Conservation (phyloP, 2,329 filamentous ascomycete species). For the Coniochaeta prunicola region DNA sequence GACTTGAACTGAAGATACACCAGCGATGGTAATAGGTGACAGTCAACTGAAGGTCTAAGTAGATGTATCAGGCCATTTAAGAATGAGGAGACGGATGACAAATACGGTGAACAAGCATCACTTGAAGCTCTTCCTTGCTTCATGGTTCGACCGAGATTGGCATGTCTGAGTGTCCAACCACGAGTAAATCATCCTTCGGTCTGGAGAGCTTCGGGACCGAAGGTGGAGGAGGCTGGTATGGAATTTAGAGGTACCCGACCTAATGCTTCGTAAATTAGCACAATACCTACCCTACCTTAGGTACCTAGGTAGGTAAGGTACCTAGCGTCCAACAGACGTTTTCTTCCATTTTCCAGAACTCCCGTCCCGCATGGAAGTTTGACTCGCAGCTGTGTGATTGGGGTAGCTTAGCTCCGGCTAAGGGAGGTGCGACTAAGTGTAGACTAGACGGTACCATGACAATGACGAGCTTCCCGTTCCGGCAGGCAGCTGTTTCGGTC, state of each 20-base stretch:
- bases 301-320: too few species aligned
- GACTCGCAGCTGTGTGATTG: too few species aligned
- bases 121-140: not conserved
- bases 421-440: not conserved
- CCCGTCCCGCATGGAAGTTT: too few species aligned
- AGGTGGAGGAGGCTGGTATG: not conserved
- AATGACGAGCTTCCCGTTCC: conserved; percentile 1
- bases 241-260: not conserved
- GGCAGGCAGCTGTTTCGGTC: not conserved
- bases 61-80: not conserved
- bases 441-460: not conserved
- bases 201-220: not conserved
- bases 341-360: too few species aligned
- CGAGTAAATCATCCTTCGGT: too few species aligned
- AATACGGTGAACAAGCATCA: not conserved
- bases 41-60: too few species aligned
- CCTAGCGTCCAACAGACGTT: too few species aligned
- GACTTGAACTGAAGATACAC: not conserved
- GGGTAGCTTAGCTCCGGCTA: not conserved
- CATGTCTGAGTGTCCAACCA: too few species aligned
- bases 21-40: too few species aligned
- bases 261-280: too few species aligned
- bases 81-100: not conserved
- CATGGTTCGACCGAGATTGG: not conserved
- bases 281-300: too few species aligned